These are phyloP conservation scores for Ceratopteris richardii DNA, from an alignment of 75 land plant genomes.

Conservation along the genomic window DNA sequence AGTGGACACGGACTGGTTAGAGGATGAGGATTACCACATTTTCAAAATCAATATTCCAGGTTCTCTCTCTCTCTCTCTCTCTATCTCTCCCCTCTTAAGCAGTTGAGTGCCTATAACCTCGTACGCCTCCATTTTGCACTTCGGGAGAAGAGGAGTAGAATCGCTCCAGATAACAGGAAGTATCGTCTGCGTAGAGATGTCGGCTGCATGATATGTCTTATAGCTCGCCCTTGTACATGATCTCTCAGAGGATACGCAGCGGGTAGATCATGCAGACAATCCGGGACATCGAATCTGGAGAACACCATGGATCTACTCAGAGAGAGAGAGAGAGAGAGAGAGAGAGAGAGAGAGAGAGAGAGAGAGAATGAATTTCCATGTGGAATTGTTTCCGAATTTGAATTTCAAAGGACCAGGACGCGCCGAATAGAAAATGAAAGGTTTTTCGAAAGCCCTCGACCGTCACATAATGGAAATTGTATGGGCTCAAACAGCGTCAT, in stretches of 20 bases:
- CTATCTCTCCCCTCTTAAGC: too few species aligned
- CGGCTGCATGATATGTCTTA: background rate
- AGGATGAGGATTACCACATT: background rate
- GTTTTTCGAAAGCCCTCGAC: background rate
- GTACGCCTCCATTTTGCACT: background rate
- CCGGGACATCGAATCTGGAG: too few species aligned
- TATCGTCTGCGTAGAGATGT: background rate
- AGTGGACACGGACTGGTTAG: background rate
- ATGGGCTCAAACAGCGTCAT: background rate
- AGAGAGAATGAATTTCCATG: too few species aligned
- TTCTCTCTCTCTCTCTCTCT: conserved; percentile 3
- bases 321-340: too few species aligned
- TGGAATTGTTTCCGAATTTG: too few species aligned
- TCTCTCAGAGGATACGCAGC: background rate
- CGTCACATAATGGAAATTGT: background rate
- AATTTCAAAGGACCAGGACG: background rate
- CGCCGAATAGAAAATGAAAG: background rate
- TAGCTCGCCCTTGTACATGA: background rate
- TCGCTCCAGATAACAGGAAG: too few species aligned
- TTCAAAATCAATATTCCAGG: background rate
- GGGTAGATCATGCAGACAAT: too few species aligned
- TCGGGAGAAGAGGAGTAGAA: background rate
- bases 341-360: too few species aligned
- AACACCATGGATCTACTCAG: too few species aligned
- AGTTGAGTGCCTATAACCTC: background rate